Evolutionary conservation across 140 eudicot species (phyloP).

Genomic region (Oenanthe javanica): DNA sequence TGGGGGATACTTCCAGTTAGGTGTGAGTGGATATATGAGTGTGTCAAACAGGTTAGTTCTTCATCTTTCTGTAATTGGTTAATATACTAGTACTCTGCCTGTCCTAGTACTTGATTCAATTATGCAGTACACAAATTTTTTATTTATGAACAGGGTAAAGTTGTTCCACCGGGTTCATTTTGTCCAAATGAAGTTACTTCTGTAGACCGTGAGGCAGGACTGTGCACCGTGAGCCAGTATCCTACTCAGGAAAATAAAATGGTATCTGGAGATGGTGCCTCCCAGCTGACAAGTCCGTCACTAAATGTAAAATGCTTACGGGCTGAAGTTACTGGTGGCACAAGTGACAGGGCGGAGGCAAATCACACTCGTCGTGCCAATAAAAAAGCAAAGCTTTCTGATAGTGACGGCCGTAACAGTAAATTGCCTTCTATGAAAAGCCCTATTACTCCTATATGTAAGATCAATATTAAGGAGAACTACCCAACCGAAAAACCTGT

Average conservation of each 20-base stretch:
- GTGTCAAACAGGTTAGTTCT: conserved; percentile 57
- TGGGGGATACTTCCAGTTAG: conserved; percentile 67
- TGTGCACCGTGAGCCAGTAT: conserved; percentile 65
- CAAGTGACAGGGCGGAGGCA: conserved; percentile 22
- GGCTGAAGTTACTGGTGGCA: conserved; percentile 17
- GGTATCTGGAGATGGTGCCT: conserved; percentile 35
- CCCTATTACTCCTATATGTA: conserved; percentile 13
- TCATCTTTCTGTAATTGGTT: conserved; percentile 13
- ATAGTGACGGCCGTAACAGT: conserved; percentile 20
- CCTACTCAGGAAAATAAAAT: conserved; percentile 65
- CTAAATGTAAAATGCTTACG: conserved; percentile 25
- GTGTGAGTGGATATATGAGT: conserved; percentile 83
- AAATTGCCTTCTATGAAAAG: conserved; percentile 14
- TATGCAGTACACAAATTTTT: not conserved
- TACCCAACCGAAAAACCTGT: conserved; percentile 20
- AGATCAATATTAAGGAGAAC: conserved; percentile 15
- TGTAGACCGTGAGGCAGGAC: conserved; percentile 66
- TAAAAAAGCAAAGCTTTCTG: conserved; percentile 48
- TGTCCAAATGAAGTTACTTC: conserved; percentile 64
- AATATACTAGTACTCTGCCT: not conserved
- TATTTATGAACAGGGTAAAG: conserved; percentile 44
- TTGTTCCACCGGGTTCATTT: conserved; percentile 40
- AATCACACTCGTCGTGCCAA: conserved; percentile 20
- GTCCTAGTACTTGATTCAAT: not conserved
- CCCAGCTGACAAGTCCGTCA: conserved; percentile 43